Base-by-base conservation (phyloP, 1,284 basidiomycete species). In the Gomphus bonarii region DNA sequence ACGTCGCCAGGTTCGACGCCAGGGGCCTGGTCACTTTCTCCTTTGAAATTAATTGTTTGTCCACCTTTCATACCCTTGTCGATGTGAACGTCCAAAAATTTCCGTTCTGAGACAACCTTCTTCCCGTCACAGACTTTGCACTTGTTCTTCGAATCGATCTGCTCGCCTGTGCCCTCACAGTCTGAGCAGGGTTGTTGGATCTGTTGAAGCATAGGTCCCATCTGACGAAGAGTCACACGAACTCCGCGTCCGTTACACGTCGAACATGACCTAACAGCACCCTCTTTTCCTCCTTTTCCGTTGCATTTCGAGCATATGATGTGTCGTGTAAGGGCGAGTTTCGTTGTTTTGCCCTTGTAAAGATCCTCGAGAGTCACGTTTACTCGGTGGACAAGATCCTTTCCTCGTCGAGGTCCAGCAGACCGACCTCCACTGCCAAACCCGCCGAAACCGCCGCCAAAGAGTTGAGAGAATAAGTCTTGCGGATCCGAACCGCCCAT, bases 151-250 rank as follows among this genome's bases (percentile, higher is more conserved):
- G 78, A 70, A 73, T 94, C 93, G 77, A 99, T 97, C 65, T 91
- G 80, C 73, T 99, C 95, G 63, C 97, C 97, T 22, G 83, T 81
- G 35, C 92, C 97, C 55, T 79, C 80, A 72, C 97, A 99, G 35
- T 97, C 95, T 67, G 88, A 84, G 75, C 97, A 99, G 53, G 85
- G 80, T 63, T 93, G 90, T 71, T 99, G 97, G 66, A 99, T 91
- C 74, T 99, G 97, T 74, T 99, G 97, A 65, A 99, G 93, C 97
- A 99, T 99, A 16, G 97, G 97, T 38, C 97, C 97, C 81, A 97
- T 88, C 72, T 98, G 95, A 61, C 97, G 89, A 60, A 98, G 76
- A 58, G 88, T 91, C 65, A 98, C 74, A 72, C 88, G 91, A 75
- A 97, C 75, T 69, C 97, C 97, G 65, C 93, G 91, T 63, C 97